Evolutionary conservation across 257 asterid species (phyloP), one percentile per base, ranked within the genome.

Genomic region (Gentiana straminea): DNA sequence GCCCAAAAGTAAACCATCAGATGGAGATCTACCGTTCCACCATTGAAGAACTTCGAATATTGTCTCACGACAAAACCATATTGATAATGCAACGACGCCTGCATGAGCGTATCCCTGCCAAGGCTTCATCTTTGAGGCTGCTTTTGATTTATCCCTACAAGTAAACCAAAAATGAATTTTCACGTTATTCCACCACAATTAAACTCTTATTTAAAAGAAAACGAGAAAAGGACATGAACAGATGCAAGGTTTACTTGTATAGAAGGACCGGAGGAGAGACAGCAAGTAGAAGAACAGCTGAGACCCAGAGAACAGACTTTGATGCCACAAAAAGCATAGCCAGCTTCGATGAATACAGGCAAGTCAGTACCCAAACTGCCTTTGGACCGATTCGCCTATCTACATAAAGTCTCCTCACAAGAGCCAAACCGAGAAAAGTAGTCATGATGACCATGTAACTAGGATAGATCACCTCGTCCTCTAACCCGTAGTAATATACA

Each of bases 1-100:
- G 43, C 99, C 99, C 66, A 92, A 73, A 59, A 88, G 86, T 75
- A 92, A 80, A 62, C 97, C 99, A 74, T 88, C 97, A 51, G 97
- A 81, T 57, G 99, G 99, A 70, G 93, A 74, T 76, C 99, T 85
- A 60, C 99, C 99, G 65, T 81, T 65, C 99, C 94, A 92, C 97
- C 99, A 92, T 52, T 81, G 99, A 67, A 92, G 95, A 73, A 91
- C 89, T 77, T 92, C 97, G 67, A 92, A 92, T 61, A 92, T 73
- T 53, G 99, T 92, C 65, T 92, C 99, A 43, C 95, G 88, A 66
- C 83, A 88, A 67, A 85, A 85, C 95, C 94, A 92, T 50, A 85
- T 94, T 39, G 97, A 85, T 49, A 85, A 73, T 71, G 94, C 88
- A 78, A 92, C 85, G 61, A 88, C 89, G 54, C 75, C 71, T 36